Conservation (phyloP, 768 basidiomycete species). For the Tulasnella calospora region DNA sequence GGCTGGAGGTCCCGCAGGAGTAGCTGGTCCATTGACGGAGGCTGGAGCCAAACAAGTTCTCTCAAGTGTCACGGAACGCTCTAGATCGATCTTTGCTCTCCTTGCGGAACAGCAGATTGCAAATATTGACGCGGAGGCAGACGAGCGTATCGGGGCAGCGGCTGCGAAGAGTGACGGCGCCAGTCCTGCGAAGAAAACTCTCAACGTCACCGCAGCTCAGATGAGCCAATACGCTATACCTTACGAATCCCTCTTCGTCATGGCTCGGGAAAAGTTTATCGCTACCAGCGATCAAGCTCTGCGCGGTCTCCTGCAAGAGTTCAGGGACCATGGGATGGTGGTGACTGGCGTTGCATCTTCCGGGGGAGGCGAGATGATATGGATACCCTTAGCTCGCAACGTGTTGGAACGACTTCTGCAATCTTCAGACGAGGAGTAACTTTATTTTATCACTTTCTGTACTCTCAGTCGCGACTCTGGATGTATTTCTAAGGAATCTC, state of each 20-base stretch:
- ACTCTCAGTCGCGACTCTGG: neutral
- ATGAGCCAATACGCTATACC: conserved; percentile 49
- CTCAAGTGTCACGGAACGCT: conserved; percentile 79
- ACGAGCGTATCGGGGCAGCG: conserved; percentile 30
- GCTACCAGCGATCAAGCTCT: conserved; percentile 84
- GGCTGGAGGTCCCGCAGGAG: conserved; percentile 24
- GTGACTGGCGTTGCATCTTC: conserved; percentile 43
- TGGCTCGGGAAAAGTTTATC: conserved; percentile 77
- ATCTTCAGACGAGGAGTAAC: neutral
- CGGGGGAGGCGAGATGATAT: conserved; percentile 57
- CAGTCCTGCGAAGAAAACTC: conserved; percentile 26
- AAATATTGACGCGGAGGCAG: conserved; percentile 43
- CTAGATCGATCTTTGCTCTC: conserved; percentile 72
- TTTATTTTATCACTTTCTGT: neutral
- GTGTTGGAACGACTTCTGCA: conserved; percentile 41
- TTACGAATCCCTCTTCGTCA: conserved; percentile 64
- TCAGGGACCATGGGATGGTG: conserved; percentile 86
- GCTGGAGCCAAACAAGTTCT: conserved; percentile 75
- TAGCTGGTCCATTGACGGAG: conserved; percentile 51
- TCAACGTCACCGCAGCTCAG: conserved; percentile 41
- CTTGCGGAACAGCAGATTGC: conserved; percentile 67
- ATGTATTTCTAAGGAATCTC: conserved; percentile 8
- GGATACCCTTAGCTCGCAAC: conserved; percentile 84
- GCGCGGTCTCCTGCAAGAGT: conserved; percentile 78
- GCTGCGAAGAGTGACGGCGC: conserved; percentile 26